Percentiles rank a stretch among this genome's conserved stretches.
These are phyloP conservation scores for Globisporangium uncinulatum DNA, from an alignment of 352 stramenopile genomes.

Conservation along the genomic window DNA sequence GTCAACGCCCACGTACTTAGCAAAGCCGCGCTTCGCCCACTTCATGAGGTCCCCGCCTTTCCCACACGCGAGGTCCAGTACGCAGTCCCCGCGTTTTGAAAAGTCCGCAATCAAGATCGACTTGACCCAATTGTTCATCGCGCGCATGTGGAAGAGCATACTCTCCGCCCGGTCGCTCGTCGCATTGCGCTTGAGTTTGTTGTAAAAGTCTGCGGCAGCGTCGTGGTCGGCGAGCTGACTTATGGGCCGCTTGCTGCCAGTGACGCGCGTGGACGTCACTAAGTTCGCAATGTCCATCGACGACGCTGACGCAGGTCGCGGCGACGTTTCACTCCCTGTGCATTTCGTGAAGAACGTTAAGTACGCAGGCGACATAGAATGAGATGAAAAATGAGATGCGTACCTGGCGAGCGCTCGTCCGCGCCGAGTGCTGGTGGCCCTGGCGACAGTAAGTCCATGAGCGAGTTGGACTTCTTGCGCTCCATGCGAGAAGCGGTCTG, in stretches of 20 bases:
- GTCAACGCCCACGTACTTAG: conserved; percentile 96
- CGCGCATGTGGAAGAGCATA: conserved; percentile 95
- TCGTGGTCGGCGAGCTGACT: conserved; percentile 58
- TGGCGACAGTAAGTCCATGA: conserved; percentile 70
- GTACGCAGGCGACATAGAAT: too few relatives aligned
- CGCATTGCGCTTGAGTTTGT: conserved; percentile 68
- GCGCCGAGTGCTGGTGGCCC: conserved; percentile 32
- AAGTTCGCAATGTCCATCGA: conserved; percentile 62
- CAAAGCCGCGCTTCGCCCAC: conserved; percentile 90
- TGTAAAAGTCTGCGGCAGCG: conserved; percentile 78
- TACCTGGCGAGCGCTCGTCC: conserved; percentile 29
- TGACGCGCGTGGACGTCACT: conserved; percentile 18
- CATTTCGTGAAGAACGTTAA: too few relatives aligned
- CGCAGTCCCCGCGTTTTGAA: conserved; percentile 71
- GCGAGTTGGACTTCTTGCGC: conserved; percentile 71
- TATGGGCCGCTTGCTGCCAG: conserved; percentile 40
- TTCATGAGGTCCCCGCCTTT: conserved; percentile 98
- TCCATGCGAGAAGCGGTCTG: conserved; percentile 17
- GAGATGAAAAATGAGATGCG: not conserved
- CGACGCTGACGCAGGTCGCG: conserved; percentile 2
- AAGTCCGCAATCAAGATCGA: conserved; percentile 93
- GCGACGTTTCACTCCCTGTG: conserved; percentile 11
- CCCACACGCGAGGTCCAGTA: conserved; percentile 97
- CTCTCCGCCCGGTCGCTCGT: conserved; percentile 81
- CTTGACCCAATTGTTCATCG: conserved; percentile 99